Conservation (phyloP, 345 rosid species). For the Eucalyptus erythrocorys region DNA sequence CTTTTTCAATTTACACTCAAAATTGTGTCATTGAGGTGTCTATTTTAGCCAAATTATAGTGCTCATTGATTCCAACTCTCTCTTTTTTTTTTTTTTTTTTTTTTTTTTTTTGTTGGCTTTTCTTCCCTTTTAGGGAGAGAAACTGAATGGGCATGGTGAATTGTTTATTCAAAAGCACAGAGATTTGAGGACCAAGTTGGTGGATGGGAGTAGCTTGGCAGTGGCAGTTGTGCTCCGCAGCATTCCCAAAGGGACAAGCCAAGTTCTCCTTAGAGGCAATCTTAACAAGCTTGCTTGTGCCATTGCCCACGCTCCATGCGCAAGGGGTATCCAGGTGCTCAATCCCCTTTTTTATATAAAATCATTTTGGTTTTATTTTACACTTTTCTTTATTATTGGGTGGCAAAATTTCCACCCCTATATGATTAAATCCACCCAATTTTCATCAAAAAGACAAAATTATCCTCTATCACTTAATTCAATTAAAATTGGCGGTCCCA, state of each 20-base stretch:
- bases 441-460: too few species aligned
- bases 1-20: not conserved
- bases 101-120: not conserved
- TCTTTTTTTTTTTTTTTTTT: fast-evolving
- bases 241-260: slow-evolving; percentile 20
- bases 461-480: too few species aligned
- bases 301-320: slow-evolving; percentile 16
- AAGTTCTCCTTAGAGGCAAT: slow-evolving; percentile 26
- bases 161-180: slow-evolving; percentile 21
- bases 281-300: slow-evolving; percentile 27
- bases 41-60: not conserved
- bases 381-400: not conserved
- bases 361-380: not conserved
- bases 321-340: slow-evolving; percentile 26
- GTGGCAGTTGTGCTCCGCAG: slow-evolving; percentile 33
- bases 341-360: not conserved
- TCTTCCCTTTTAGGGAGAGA: slow-evolving; percentile 24
- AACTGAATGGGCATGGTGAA: slow-evolving; percentile 34
- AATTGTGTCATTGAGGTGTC: not conserved
- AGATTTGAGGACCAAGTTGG: slow-evolving; percentile 31
- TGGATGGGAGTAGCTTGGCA: slow-evolving; percentile 48
- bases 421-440: too few species aligned
- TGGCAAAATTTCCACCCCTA: too few species aligned
- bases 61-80: not conserved
- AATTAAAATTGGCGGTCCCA: too few species aligned